Percentiles rank a stretch among this genome's conserved stretches.
Evolutionary conservation across 1,139 yeast species (phyloP).

Genomic region (Yamadazyma mexicana): DNA sequence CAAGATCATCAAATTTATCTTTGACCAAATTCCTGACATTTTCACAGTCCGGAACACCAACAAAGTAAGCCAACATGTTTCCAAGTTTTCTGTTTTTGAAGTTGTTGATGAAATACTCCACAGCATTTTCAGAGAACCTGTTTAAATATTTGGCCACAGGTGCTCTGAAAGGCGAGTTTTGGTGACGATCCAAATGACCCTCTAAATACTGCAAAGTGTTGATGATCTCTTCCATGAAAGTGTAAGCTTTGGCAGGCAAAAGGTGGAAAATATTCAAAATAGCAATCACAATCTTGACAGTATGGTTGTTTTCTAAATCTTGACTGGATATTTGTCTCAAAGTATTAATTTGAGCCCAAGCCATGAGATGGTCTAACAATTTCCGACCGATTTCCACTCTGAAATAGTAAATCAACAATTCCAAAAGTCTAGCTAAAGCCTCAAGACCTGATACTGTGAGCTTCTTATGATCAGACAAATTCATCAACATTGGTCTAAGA

Average conservation of each 20-base stretch:
- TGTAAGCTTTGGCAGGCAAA: conserved; percentile 87
- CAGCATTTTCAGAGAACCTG: conserved; percentile 76
- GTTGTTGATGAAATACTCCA: conserved; percentile 68
- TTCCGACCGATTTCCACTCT: conserved; percentile 96
- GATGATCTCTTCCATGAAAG: conserved; percentile 86
- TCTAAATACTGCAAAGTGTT: conserved; percentile 77
- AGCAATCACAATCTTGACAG: conserved; percentile 84
- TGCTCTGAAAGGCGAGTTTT: conserved; percentile 84
- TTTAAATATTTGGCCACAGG: conserved; percentile 88
- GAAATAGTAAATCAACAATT: conserved; percentile 85
- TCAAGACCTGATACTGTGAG: conserved; percentile 88
- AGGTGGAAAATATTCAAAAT: conserved; percentile 89
- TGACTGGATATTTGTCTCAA: conserved; percentile 70
- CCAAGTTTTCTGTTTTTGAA: conserved; percentile 72
- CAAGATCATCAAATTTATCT: conserved; percentile 45
- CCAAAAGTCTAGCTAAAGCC: conserved; percentile 84
- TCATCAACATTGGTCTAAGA: conserved; percentile 91
- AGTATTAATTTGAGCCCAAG: conserved; percentile 90
- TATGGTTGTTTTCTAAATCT: conserved; percentile 75
- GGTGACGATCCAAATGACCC: conserved; percentile 79
- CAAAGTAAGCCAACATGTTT: conserved; percentile 61
- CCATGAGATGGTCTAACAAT: conserved; percentile 87
- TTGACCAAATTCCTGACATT: conserved; percentile 57
- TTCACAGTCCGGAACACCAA: conserved; percentile 57
- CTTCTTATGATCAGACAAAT: conserved; percentile 88